Conservation (phyloP, 345 rosid species). For the Salix arbutifolia region DNA sequence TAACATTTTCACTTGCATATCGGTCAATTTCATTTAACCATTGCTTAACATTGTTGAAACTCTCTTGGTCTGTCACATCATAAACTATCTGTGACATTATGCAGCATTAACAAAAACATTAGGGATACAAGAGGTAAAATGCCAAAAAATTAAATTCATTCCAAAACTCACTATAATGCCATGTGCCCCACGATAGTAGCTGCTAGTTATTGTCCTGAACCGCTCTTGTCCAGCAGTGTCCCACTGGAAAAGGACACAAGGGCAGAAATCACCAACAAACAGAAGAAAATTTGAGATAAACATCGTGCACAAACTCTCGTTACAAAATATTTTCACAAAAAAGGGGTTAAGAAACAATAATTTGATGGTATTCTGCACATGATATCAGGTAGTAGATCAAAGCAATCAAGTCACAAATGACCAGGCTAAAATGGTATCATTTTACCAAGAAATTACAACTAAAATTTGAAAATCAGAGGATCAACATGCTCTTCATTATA, state of each 20-base stretch:
- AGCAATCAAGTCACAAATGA: background rate
- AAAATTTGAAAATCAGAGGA: background rate
- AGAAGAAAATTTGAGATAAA: background rate
- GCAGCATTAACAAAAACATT: background rate
- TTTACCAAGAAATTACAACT: background rate
- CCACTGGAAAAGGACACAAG: constrained; percentile 49
- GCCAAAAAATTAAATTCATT: background rate
- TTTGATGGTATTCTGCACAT: background rate
- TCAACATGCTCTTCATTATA: background rate
- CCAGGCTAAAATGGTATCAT: background rate
- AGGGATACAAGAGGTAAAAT: background rate
- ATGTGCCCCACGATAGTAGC: constrained; percentile 97
- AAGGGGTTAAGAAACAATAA: background rate
- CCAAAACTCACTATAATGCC: constrained; percentile 67
- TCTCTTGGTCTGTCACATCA: constrained; percentile 77
- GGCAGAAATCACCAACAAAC: background rate
- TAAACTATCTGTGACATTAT: constrained; percentile 52
- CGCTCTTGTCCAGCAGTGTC: constrained; percentile 98
- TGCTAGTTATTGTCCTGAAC: constrained; percentile 91
- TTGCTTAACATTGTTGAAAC: constrained; percentile 74
- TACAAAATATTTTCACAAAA: background rate
- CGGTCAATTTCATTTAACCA: constrained; percentile 78
- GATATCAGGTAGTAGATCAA: background rate
- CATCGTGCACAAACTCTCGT: background rate
- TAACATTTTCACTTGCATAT: constrained; percentile 71